Evolutionary conservation across 768 basidiomycete species (phyloP).

Genomic region (Leccinum disarticulatum): DNA sequence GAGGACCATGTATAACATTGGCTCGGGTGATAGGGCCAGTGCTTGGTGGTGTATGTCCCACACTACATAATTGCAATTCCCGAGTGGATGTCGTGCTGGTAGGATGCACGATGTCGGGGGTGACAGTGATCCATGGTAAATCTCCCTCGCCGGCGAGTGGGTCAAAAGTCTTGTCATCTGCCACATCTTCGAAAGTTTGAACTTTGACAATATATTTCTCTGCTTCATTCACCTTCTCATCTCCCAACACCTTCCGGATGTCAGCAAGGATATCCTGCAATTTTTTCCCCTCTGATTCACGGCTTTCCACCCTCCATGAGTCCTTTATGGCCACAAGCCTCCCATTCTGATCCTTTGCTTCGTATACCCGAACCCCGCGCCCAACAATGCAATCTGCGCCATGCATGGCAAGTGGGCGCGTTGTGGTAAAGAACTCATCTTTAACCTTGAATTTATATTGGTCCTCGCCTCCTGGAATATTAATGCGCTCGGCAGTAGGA

Average conservation of each 20-base stretch:
- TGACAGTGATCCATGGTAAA: no score
- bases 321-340: slow-evolving; percentile 3
- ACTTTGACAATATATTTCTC: not conserved
- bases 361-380: slow-evolving; percentile 1
- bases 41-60: no score
- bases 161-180: no score
- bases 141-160: no score
- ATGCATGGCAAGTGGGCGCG: not conserved
- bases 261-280: not conserved
- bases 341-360: not conserved
- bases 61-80: no score
- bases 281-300: not conserved
- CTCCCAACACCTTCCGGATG: not conserved
- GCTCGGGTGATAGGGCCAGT: no score
- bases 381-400: slow-evolving; percentile 2
- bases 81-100: no score
- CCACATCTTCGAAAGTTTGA: not conserved
- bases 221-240: not conserved
- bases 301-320: slow-evolving; percentile 3
- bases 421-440: not conserved
- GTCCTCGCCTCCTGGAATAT: not conserved
- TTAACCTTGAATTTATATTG: slow-evolving; percentile 1
- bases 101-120: no score
- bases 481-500: not conserved
- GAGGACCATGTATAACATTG: no score